A percentile compares a stretch with the other conserved stretches of the same genome.
These are phyloP conservation scores for Quercus cerris DNA, from an alignment of 306 rosid genomes.

Conservation along the genomic window DNA sequence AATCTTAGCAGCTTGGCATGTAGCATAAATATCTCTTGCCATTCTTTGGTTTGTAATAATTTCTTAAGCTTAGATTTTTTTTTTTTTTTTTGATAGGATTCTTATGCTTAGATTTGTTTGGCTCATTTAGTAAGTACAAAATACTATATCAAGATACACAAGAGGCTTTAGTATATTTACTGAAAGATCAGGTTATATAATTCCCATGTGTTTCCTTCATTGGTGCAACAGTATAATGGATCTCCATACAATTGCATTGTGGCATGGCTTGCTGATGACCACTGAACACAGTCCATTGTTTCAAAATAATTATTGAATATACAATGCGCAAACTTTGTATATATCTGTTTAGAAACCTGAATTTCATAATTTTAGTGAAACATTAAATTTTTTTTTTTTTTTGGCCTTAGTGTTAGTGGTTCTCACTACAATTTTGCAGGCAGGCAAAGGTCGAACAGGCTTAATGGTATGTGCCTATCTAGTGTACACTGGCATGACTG, in stretches of 20 bases:
- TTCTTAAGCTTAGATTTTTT: neutral
- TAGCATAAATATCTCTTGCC: neutral
- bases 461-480: constrained; percentile 85
- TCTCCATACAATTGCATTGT: neutral
- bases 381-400: neutral
- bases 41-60: neutral
- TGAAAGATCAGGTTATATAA: neutral
- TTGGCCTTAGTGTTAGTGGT: constrained; percentile 8
- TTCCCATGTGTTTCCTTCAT: neutral
- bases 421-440: constrained; percentile 51
- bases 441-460: constrained; percentile 98
- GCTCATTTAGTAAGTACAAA: neutral
- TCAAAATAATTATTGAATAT: neutral
- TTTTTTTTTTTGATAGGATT: no score
- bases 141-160: neutral
- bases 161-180: neutral
- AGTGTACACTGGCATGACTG: constrained; percentile 76
- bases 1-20: constrained; percentile 7
- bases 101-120: neutral
- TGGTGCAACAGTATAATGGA: no score
- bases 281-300: constrained; percentile 1
- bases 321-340: neutral
- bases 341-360: neutral
- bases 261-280: constrained; percentile 1
- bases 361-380: neutral